These are phyloP conservation scores for Trichoderma sp. DNA, from an alignment of 2,329 filamentous ascomycete species.

Conservation along the genomic window DNA sequence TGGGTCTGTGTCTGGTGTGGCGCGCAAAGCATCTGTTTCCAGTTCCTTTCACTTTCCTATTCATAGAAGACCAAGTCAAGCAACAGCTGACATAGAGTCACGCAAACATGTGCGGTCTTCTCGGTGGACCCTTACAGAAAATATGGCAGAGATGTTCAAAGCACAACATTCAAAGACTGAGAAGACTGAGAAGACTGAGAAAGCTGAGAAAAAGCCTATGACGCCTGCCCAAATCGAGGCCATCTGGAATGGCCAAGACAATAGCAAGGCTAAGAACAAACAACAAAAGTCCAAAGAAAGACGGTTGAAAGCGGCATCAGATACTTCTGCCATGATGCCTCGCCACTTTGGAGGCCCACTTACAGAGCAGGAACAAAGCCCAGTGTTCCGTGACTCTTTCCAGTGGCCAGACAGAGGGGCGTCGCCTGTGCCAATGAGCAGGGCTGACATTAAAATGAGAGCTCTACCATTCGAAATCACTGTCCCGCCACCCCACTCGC, in stretches of 20 bases:
- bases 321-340: neutral
- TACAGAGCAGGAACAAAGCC: neutral
- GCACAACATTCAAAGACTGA: slow-evolving; percentile 57
- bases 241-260: slow-evolving; percentile 20
- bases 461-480: slow-evolving; percentile 18
- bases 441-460: slow-evolving; percentile 5
- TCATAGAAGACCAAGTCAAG: slow-evolving; percentile 18
- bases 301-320: slow-evolving; percentile 9
- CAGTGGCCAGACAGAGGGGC: slow-evolving; percentile 3
- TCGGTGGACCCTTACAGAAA: slow-evolving; percentile 55
- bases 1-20: slow-evolving; percentile 23
- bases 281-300: slow-evolving; percentile 16
- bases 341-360: neutral
- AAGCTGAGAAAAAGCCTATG: slow-evolving; percentile 54
- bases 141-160: slow-evolving; percentile 56
- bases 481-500: slow-evolving; percentile 10
- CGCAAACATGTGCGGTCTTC: slow-evolving; percentile 29
- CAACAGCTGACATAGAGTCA: slow-evolving; percentile 19
- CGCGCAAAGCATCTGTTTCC: slow-evolving; percentile 37
- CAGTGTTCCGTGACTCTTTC: slow-evolving; percentile 7
- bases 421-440: slow-evolving; percentile 7
- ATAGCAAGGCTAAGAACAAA: neutral
- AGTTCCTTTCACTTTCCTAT: slow-evolving; percentile 39
- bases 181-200: slow-evolving; percentile 51
- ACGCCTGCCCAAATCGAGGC: slow-evolving; percentile 49